Evolutionary conservation across 2,329 filamentous ascomycete species (phyloP), one percentile per base, ranked within the genome.

Genomic region (Fusarium scirpi): DNA sequence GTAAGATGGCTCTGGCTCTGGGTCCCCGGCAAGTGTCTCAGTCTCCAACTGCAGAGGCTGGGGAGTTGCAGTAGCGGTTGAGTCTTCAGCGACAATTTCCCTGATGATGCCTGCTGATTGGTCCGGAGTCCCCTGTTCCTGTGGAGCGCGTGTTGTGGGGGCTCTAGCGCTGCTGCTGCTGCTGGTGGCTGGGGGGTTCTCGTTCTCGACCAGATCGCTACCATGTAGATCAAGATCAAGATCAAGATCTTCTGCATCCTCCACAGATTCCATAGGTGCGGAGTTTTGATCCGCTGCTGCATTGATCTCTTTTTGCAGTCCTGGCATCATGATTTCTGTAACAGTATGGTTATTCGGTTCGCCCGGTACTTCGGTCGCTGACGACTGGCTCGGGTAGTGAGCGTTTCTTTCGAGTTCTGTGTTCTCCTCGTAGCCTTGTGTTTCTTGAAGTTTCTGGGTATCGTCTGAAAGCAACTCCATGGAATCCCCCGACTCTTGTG

Each of bases 401-500:
- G 58, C 32, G 48, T 51, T 63, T 55, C 56, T 59, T 55, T 66
- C 65, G 76, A 75, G 65, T 73, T 56, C 68, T 72, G 72, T 70
- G 40, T 65, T 59, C 46, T 72, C 69, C 67, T 76, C 70, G 45
- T 66, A 55, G 59, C 57, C 57, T 49, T 56, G 62, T 48, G 38
- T 61, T 46, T 68, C 64, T 53, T 71, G 69, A 58, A 67, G 63
- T 67, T 62, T 64, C 64, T 72, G 70, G 74, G 65, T 72, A 72
- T 73, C 70, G 45, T 74, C 62, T 69, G 73, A 73, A 73, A 69
- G 54, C 56, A 78, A 76, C 62, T 69, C 75, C 71, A 68, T 69
- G 69, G 72, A 72, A 70, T 74, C 70, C 75, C 70, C 75, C 72
- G 74, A 68, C 71, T 66, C 65, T 74, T 74, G 75, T 69, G 72